Conservation (phyloP, 257 asterid species). For the Vinca minor region DNA sequence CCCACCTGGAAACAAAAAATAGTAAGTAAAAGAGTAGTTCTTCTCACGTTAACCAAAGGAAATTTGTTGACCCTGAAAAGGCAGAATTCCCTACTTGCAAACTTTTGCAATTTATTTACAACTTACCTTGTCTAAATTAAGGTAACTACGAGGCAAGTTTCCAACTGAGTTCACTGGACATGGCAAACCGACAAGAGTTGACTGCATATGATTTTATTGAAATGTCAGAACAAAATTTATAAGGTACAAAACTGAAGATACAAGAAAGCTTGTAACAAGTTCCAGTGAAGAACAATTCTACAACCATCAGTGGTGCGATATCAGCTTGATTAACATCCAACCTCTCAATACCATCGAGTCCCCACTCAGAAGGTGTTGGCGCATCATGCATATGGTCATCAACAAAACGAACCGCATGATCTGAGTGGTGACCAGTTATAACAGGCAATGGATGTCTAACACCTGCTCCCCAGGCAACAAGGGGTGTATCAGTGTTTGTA, state of each 20-base stretch:
- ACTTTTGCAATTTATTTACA: neutral
- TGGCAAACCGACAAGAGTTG: slow-evolving; percentile 91
- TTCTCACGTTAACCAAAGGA: too few relatives aligned
- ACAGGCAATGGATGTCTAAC: slow-evolving; percentile 46
- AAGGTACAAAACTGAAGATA: slow-evolving; percentile 4
- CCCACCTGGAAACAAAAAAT: slow-evolving; percentile 43
- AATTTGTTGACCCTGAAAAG: neutral
- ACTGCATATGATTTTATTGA: slow-evolving; percentile 41
- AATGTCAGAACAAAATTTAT: slow-evolving; percentile 17
- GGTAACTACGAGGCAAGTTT: slow-evolving; percentile 73
- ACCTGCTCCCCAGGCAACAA: slow-evolving; percentile 99
- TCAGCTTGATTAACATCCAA: slow-evolving; percentile 97
- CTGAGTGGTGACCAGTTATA: slow-evolving; percentile 36
- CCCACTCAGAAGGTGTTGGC: slow-evolving; percentile 95
- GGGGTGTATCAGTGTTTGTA: slow-evolving; percentile 88
- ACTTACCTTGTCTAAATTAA: slow-evolving; percentile 59
- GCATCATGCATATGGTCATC: slow-evolving; percentile 76
- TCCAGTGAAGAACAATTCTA: slow-evolving; percentile 21
- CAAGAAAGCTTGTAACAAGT: slow-evolving; percentile 1
- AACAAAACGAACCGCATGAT: slow-evolving; percentile 47
- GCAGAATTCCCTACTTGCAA: neutral
- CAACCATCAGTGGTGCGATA: slow-evolving; percentile 93
- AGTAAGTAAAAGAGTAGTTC: slow-evolving; percentile 7
- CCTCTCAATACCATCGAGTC: slow-evolving; percentile 80
- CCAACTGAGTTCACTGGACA: slow-evolving; percentile 94